Evolutionary conservation across 2,329 filamentous ascomycete species (phyloP), one percentile per base, ranked within the genome.

Genomic region (Eutypella sp.): DNA sequence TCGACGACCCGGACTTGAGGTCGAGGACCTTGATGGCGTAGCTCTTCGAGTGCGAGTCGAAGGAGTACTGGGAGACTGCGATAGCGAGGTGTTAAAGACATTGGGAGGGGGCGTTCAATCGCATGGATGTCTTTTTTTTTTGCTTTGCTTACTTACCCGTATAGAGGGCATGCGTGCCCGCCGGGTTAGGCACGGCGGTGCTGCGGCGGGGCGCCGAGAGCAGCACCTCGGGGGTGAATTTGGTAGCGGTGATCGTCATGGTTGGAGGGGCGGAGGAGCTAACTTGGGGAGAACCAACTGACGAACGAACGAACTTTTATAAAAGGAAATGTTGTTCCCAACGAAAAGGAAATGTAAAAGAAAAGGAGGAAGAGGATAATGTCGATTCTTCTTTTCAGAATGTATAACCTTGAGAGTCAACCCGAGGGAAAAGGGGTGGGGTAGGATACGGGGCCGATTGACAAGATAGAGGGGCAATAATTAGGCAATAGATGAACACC

Each of bases 191-290:
- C 1, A 81, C 65, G 40, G 82, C 87, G 15, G 81, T 64, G 10
- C 84, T 87, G 40, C 87, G 81, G 46, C 88, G 81, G 25, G 87
- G 86, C 15, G 86, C 85, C 53, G 84, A 84, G 58, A 93, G 77
- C 47, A 93, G 74, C 54, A 88, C 84, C 72, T 89, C 79, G 4
- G 87, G 85, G 9, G 85, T 89, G 68, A 91, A 87, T 55, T 84
- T 85, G 55, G 75, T 73, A 9, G 84, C 83, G 54, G 76, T 75
- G 61, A 87, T 76, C 7, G 84, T 88, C 87, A 90, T 90, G 50
- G 50, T 66, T 29, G 25, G 13, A 29, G n/a, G n/a, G n/a, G n/a
- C n/a, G n/a, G n/a, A n/a, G n/a, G n/a, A n/a, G n/a, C n/a, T n/a
- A n/a, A n/a, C n/a, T n/a, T n/a, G n/a, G n/a, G n/a, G n/a, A n/a